Percentiles rank a stretch among this genome's conserved stretches.
These are phyloP conservation scores for Carex myosuroides DNA, from an alignment of 176 grass and related monocot species.

Conservation along the genomic window DNA sequence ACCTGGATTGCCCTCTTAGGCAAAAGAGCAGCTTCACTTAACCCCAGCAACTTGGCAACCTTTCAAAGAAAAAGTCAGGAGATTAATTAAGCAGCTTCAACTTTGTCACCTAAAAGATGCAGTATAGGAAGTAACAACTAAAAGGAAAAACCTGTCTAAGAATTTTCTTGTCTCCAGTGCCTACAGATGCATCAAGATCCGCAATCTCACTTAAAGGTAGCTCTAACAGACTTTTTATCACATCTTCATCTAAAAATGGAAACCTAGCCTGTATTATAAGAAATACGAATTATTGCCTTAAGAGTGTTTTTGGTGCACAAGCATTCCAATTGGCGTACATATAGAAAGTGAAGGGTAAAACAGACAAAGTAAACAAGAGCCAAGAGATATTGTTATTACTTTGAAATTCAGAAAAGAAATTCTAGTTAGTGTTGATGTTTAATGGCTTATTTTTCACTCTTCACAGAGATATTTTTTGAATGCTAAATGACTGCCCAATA, in stretches of 20 bases:
- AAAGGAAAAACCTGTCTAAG: slow-evolving; percentile 66
- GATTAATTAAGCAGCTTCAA: slow-evolving; percentile 20
- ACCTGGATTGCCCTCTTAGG: slow-evolving; percentile 98
- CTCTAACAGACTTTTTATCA: slow-evolving; percentile 63
- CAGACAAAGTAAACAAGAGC: background rate
- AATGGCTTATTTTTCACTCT: background rate
- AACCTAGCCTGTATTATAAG: slow-evolving; percentile 53
- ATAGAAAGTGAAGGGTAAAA: background rate
- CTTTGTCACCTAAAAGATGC: background rate
- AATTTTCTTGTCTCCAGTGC: slow-evolving; percentile 93
- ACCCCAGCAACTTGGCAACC: slow-evolving; percentile 70
- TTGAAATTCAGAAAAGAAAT: background rate
- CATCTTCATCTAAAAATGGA: slow-evolving; percentile 87
- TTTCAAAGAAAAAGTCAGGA: slow-evolving; percentile 19
- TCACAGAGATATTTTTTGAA: background rate
- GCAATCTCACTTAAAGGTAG: slow-evolving; percentile 85
- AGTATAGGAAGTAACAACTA: background rate
- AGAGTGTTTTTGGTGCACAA: background rate
- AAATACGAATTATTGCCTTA: background rate
- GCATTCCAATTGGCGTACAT: background rate
- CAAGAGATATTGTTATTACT: background rate
- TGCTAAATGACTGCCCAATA: background rate
- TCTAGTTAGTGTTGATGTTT: background rate
- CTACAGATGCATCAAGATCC: slow-evolving; percentile 63
- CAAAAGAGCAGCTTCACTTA: slow-evolving; percentile 59